phyloP scores from a whole-genome alignment of 2,329 filamentous ascomycete genomes.

The Sphaerulina vaccinii region DNA sequence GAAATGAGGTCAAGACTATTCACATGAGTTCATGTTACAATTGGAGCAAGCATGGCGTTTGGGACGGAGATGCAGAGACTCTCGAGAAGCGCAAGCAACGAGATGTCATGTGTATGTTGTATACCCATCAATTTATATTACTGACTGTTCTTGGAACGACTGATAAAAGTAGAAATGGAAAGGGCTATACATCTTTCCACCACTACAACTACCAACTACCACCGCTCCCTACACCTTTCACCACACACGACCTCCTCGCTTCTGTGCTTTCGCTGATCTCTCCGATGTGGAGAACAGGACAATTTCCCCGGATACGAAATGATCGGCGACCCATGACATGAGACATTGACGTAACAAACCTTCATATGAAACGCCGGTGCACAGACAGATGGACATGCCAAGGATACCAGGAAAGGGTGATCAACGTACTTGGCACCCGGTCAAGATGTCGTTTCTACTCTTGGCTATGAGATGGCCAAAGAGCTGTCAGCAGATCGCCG shows the following conservation, averaged over 20 bases:
- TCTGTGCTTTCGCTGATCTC: no score
- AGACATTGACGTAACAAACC: background rate
- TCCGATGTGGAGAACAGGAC: background rate
- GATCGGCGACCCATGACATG: background rate
- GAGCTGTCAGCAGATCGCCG: no score
- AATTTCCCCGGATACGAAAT: background rate
- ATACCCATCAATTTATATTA: background rate
- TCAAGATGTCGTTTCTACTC: no score
- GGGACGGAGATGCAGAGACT: slow-evolving; percentile 4
- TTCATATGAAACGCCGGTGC: no score
- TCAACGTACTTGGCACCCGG: no score
- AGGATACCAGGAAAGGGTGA: no score
- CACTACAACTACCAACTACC: background rate
- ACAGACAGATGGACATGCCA: no score
- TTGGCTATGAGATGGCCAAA: no score
- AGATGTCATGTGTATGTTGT: background rate
- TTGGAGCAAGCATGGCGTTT: slow-evolving; percentile 15
- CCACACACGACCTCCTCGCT: background rate
- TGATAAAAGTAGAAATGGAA: background rate
- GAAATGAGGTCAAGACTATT: no score
- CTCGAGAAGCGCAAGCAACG: background rate
- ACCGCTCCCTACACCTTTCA: background rate
- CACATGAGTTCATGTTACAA: background rate
- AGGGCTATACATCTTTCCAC: background rate
- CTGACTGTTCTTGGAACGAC: background rate